Evolutionary conservation across 257 asterid species (phyloP).

Genomic region (Fraxinus anomala): DNA sequence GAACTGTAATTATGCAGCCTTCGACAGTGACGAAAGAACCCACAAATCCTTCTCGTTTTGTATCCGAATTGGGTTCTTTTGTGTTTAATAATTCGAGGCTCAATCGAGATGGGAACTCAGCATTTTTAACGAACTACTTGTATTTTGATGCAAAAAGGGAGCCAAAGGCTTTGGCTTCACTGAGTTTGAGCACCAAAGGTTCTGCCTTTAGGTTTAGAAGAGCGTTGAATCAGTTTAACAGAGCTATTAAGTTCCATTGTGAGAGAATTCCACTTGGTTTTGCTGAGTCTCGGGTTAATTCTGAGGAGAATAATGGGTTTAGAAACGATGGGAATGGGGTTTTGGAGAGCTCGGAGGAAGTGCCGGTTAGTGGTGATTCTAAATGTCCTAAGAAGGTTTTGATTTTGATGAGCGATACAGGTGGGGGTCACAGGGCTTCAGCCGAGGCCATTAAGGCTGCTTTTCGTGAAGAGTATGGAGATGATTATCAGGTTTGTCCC

Average conservation of each 20-base stretch:
- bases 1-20: constrained; percentile 55
- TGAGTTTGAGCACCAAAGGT: constrained; percentile 62
- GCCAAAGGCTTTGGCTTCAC: constrained; percentile 56
- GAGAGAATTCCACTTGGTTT: constrained; percentile 85
- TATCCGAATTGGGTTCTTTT: constrained; percentile 57
- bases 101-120: constrained; percentile 36
- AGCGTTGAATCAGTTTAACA: constrained; percentile 60
- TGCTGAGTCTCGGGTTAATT: constrained; percentile 56
- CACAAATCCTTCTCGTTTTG: constrained; percentile 44
- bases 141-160: constrained; percentile 50
- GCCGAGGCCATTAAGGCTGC: constrained; percentile 99
- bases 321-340: constrained; percentile 53
- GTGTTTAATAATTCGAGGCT: constrained; percentile 46
- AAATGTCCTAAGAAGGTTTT: constrained; percentile 68
- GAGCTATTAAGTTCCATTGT: constrained; percentile 71
- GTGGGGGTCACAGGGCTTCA: constrained; percentile 99
- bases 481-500: constrained; percentile 74
- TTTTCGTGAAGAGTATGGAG: constrained; percentile 79
- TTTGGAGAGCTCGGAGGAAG: constrained; percentile 53
- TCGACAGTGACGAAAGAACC: constrained; percentile 76
- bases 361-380: constrained; percentile 40
- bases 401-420: constrained; percentile 98
- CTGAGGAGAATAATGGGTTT: constrained; percentile 57
- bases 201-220: constrained; percentile 60
- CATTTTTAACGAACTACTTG: constrained; percentile 47